Base-by-base conservation (phyloP, 352 stramenopile genomes). In the Elongisporangium prolatum region DNA sequence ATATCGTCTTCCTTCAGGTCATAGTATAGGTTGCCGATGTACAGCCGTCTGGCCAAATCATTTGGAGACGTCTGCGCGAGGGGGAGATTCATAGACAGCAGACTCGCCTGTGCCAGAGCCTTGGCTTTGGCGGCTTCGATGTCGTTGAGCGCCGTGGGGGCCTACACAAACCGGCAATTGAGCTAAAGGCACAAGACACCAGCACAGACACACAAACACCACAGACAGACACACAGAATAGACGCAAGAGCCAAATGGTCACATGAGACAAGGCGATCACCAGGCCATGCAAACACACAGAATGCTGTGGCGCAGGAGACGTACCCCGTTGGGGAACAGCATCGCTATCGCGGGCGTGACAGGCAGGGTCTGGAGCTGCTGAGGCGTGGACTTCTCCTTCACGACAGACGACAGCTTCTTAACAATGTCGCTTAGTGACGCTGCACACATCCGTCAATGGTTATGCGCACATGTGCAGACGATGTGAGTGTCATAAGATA, bases 11-110 rank as follows among this genome's bases (percentile, higher is more conserved):
- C 83, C 65, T 86, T 90, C 28, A 92, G 76, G 48, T 90, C 83
- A 65, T 92, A 92, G 64, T 90, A 89, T 18, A 92, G 57, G 18
- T 92, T 92, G 53, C 80, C 83, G 38, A 92, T 86, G 62, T 92
- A 92, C 38, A 92, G 60, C 2, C 83, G 76, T 48, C 77, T 72
- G 17, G 83, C 83, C 61, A 92, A 63, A n/a, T 92, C 83, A 50
- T 67, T 71, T 16, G 75, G 65, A 38, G 77, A 85, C 17, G 84
- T 59, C 25, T 80, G 79, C 28, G 71, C 61, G 21, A 65, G 63
- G 0, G 78, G 71, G 10, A 92, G 54, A 17, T 74, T 81, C 24
- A 90, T 68, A 28, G 83, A 69, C 63, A 92, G 59, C 20, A 92
- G 48, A 76, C 75, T 92, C 22, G 83, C 83, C 51, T 92, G 78